phyloP scores from a whole-genome alignment of 768 basidiomycete species.

The Pisolithus tinctorius region DNA sequence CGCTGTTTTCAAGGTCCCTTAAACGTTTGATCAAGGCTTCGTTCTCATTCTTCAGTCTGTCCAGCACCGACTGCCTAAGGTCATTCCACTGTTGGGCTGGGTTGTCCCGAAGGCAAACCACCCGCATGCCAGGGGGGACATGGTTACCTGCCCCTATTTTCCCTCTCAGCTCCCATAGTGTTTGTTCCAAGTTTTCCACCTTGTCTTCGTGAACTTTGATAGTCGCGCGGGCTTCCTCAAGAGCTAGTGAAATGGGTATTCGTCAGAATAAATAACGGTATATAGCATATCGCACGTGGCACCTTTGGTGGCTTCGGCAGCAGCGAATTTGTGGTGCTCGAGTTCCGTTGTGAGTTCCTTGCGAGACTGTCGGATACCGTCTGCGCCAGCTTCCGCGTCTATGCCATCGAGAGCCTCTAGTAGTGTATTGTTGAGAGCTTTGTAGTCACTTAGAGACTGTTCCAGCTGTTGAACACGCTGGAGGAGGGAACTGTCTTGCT shows the following conservation, averaged over 20 bases:
- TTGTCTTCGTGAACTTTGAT: constrained; percentile 37
- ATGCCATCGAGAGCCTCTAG: constrained; percentile 42
- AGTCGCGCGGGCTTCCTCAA: constrained; percentile 33
- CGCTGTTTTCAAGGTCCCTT: constrained; percentile 48
- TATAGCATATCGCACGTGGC: neutral
- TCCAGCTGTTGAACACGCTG: constrained; percentile 51
- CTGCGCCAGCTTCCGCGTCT: constrained; percentile 26
- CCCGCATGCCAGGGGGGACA: constrained; percentile 62
- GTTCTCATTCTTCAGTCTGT: constrained; percentile 77
- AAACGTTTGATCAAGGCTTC: constrained; percentile 67
- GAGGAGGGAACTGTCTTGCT: constrained; percentile 26
- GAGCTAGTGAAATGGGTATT: constrained; percentile 27
- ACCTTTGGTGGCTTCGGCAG: constrained; percentile 38
- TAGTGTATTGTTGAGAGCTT: constrained; percentile 39
- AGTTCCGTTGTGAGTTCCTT: constrained; percentile 37
- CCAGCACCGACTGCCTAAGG: constrained; percentile 65
- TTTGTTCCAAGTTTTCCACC: constrained; percentile 71
- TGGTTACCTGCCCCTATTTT: constrained; percentile 72
- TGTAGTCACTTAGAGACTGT: constrained; percentile 48
- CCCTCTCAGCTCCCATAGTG: constrained; percentile 69
- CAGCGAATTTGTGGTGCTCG: constrained; percentile 31
- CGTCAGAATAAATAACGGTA: neutral
- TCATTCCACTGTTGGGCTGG: constrained; percentile 82
- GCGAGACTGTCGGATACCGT: constrained; percentile 18
- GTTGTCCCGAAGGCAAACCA: constrained; percentile 67